phyloP scores from a whole-genome alignment of 768 basidiomycete species.

The Macrolepiota dolichaula region DNA sequence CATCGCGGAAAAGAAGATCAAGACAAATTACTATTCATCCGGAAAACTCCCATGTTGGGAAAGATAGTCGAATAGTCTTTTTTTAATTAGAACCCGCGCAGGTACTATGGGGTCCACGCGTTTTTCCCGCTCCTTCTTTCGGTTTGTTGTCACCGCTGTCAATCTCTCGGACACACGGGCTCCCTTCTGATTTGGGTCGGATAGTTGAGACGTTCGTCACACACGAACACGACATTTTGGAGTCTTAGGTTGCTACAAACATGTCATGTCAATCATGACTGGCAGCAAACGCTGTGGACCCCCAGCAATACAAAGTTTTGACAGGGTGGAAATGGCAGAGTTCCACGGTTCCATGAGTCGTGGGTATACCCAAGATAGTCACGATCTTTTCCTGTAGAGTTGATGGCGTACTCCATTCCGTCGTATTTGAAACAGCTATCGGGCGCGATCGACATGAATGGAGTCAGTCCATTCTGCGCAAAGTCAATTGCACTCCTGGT shows the following conservation, averaged over 20 bases:
- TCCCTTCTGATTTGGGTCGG: background rate
- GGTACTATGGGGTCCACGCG: background rate
- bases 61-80: background rate
- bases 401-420: background rate
- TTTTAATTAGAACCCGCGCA: background rate
- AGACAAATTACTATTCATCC: no score
- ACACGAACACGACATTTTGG: background rate
- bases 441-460: background rate
- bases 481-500: background rate
- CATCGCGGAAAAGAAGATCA: background rate
- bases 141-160: conserved; percentile 9
- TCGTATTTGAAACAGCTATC: background rate
- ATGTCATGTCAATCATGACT: conserved; percentile 9
- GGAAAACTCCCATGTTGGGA: no score
- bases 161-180: background rate
- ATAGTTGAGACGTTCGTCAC: background rate
- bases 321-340: background rate
- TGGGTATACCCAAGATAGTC: background rate
- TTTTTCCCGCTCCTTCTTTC: background rate
- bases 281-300: conserved; percentile 7
- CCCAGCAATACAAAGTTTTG: background rate
- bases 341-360: background rate
- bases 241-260: background rate
- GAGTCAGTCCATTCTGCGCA: background rate
- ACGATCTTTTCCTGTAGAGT: background rate